Evolutionary conservation across 352 stramenopile species (phyloP).

Genomic region (Globisporangium takayamanum): DNA sequence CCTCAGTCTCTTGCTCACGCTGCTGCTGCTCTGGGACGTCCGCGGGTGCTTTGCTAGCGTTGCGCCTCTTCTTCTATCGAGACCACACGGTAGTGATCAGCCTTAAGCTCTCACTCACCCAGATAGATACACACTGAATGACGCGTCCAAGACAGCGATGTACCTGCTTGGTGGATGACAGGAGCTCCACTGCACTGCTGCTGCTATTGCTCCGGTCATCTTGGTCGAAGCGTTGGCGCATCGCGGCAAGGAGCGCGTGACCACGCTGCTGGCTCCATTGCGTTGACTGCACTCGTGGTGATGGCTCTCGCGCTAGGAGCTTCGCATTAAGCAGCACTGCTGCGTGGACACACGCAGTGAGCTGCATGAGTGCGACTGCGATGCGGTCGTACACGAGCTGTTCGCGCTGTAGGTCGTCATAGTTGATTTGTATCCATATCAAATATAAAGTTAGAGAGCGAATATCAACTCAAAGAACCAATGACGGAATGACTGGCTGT

Average conservation of each 20-base stretch:
- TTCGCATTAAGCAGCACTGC: constrained; percentile 26
- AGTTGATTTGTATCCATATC: no score
- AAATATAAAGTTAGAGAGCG: not conserved
- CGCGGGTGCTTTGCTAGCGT: no score
- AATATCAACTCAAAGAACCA: not conserved
- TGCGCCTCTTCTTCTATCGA: no score
- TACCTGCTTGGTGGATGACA: no score
- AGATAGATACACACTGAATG: no score
- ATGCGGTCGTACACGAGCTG: constrained; percentile 33
- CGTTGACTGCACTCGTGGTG: not conserved
- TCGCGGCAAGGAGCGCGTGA: constrained; percentile 1
- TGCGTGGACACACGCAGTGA: constrained; percentile 25
- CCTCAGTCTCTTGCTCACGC: not conserved
- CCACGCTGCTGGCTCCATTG: constrained; percentile 4
- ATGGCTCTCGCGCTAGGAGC: constrained; percentile 7
- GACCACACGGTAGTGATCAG: no score
- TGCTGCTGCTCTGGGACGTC: not conserved
- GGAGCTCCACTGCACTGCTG: not conserved
- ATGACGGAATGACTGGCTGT: not conserved
- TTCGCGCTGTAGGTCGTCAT: constrained; percentile 3
- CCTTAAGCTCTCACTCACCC: no score
- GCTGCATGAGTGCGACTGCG: constrained; percentile 22
- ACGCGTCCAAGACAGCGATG: no score
- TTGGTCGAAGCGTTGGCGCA: constrained; percentile 5
- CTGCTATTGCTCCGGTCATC: constrained; percentile 1